Conservation (phyloP, 192 early-diverging fungal genomes). For the Coemansia sp. region DNA sequence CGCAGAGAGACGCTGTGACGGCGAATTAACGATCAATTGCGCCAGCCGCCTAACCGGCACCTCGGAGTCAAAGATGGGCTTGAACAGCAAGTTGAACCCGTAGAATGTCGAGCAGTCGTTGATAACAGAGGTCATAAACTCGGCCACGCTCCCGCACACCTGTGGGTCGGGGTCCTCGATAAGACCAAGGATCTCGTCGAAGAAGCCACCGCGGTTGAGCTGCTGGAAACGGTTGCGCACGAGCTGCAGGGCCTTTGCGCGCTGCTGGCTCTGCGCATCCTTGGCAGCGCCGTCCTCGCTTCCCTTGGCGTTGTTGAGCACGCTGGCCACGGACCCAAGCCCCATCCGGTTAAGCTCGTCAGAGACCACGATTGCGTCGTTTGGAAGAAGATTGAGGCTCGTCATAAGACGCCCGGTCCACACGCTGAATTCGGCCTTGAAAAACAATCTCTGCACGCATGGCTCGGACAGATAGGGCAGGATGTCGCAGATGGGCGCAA, state of each 20-base stretch:
- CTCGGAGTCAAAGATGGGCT: slow-evolving; percentile 47
- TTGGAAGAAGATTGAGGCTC: slow-evolving; percentile 39
- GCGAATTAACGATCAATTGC: slow-evolving; percentile 50
- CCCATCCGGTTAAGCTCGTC: slow-evolving; percentile 52
- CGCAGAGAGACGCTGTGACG: slow-evolving; percentile 38
- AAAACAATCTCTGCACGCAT: slow-evolving; percentile 48
- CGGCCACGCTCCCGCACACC: slow-evolving; percentile 32
- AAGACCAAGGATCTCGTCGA: slow-evolving; percentile 30
- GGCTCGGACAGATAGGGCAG: slow-evolving; percentile 50
- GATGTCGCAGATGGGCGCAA: slow-evolving; percentile 51
- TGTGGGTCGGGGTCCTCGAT: slow-evolving; percentile 42
- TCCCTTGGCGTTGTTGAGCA: slow-evolving; percentile 14
- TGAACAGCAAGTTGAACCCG: slow-evolving; percentile 51
- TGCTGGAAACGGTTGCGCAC: slow-evolving; percentile 52
- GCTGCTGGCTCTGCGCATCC: slow-evolving; percentile 37
- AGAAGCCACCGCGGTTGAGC: slow-evolving; percentile 45
- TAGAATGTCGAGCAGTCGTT: slow-evolving; percentile 48
- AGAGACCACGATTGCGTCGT: slow-evolving; percentile 41
- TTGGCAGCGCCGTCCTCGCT: slow-evolving; percentile 6
- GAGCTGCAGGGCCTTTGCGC: slow-evolving; percentile 43
- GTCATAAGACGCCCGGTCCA: slow-evolving; percentile 51
- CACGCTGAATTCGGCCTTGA: slow-evolving; percentile 50
- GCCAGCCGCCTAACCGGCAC: slow-evolving; percentile 43
- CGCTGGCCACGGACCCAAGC: slow-evolving; percentile 34
- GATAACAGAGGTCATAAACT: slow-evolving; percentile 49